Base-by-base conservation (phyloP, 176 grass and related monocot species). In the Stipa capillata region DNA sequence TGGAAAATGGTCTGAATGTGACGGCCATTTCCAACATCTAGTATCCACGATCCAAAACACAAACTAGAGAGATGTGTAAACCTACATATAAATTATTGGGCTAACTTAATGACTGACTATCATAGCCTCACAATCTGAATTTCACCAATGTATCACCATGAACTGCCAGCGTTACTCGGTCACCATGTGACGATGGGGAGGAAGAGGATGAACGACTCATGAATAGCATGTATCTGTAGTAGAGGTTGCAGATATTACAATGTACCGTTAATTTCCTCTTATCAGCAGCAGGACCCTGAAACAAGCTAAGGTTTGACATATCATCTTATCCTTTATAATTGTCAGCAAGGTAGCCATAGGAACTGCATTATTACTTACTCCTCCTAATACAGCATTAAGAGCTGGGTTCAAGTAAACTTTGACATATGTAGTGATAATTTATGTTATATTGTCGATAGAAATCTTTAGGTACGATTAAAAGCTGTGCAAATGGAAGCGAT, bases 351-450 rank as follows among this genome's bases (percentile, higher is more conserved):
- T 84, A 53, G 16, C 48, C 51, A 66, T 72, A 61, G 35, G 36
- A 80, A 80, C 41, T 70, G 70, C 64, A 79, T 83, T 88, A 90
- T 80, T 76, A 80, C 81, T 85, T 86, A 84, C 35, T 78, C 75
- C 24, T 65, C 64, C 80, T 87, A 73, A 49, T 73, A 15, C 42
- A 89, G 34, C 72, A 86, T 84, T 59, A 86, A 90, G 57, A 73
- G 70, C 86, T 68, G 56, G n/a, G 70, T 78, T 84, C 41, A 44
- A 75, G 83, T 91, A 65, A 89, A 86, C 66, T 91, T 94, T 94
- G 78, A 48, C 55, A 79, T 72, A 91, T 87, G 53, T 73, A 75
- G 64, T 68, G 36, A 89, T 74, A 72, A 79, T 53, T 61, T 81
- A 94, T 84, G 83, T 89, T 61, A 81, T 84, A 88, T 86, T 54